Conservation (phyloP, 805 yeast genomes). For the Lipomyces mesembrius region DNA sequence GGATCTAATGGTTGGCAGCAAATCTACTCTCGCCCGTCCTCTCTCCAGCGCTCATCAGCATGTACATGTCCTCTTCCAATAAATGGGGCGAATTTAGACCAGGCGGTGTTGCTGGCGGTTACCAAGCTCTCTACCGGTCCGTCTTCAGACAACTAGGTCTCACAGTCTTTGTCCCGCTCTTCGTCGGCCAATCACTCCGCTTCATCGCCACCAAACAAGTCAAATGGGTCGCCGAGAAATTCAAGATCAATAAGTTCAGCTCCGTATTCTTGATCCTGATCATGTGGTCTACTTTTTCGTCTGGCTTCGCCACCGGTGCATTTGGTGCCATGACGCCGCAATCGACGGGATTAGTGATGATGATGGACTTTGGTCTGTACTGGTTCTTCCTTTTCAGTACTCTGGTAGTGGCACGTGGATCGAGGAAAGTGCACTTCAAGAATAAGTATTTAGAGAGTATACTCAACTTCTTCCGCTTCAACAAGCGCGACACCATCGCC, state of each 20-base stretch:
- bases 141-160: constrained; percentile 90
- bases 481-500: constrained; percentile 72
- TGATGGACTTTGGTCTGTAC: constrained; percentile 81
- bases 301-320: constrained; percentile 79
- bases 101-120: constrained; percentile 39
- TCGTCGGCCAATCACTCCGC: constrained; percentile 83
- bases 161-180: constrained; percentile 82
- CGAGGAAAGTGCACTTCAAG: constrained; percentile 32
- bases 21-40: constrained; percentile 83
- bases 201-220: constrained; percentile 67
- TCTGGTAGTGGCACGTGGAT: constrained; percentile 64
- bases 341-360: constrained; percentile 73
- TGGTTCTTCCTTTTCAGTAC: constrained; percentile 72
- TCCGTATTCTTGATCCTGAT: constrained; percentile 76
- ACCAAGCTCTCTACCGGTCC: constrained; percentile 58
- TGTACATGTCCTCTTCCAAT: constrained; percentile 77
- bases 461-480: constrained; percentile 60
- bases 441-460: constrained; percentile 30
- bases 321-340: constrained; percentile 69
- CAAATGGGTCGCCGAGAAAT: constrained; percentile 60
- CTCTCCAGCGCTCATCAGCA: constrained; percentile 81
- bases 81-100: constrained; percentile 51
- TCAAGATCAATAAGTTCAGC: constrained; percentile 71
- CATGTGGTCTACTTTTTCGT: constrained; percentile 54
- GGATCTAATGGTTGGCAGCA: constrained; percentile 8